Evolutionary conservation across 371 early-diverging fungal genomes (phyloP).

Genomic region (Enterocytospora artemiae): DNA sequence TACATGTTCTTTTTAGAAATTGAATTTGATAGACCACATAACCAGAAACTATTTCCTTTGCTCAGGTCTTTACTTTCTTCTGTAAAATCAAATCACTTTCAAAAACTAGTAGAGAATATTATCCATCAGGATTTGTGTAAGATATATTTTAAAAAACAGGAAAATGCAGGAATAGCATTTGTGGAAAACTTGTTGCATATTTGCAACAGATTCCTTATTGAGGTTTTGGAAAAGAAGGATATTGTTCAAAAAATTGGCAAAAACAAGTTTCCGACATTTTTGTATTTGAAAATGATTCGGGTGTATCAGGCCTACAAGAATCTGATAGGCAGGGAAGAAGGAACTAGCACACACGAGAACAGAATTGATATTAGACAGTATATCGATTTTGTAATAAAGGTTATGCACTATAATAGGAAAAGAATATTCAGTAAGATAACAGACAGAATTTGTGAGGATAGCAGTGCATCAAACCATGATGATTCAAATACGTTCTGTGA

Average conservation of each 20-base stretch:
- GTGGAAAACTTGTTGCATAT: too few species aligned
- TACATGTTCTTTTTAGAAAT: too few species aligned
- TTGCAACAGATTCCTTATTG: background rate
- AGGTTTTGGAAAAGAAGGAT: background rate
- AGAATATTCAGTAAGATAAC: background rate
- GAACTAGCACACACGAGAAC: background rate
- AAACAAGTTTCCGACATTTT: constrained; percentile 8
- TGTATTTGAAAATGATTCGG: background rate
- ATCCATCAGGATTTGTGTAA: too few species aligned
- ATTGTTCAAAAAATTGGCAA: background rate
- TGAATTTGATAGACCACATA: too few species aligned
- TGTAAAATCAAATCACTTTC: too few species aligned
- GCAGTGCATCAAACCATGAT: background rate
- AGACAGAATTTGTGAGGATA: background rate
- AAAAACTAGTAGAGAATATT: too few species aligned
- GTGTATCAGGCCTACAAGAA: background rate
- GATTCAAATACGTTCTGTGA: background rate
- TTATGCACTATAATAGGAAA: background rate
- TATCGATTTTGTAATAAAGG: background rate
- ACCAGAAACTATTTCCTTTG: too few species aligned
- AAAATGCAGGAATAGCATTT: too few species aligned
- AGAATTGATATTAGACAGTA: background rate
- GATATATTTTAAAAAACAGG: too few species aligned
- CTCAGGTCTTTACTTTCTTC: too few species aligned
- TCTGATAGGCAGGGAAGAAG: background rate